Evolutionary conservation across 2,329 filamentous ascomycete genomes (phyloP).

Genomic region (Sclerotinia subarctica): DNA sequence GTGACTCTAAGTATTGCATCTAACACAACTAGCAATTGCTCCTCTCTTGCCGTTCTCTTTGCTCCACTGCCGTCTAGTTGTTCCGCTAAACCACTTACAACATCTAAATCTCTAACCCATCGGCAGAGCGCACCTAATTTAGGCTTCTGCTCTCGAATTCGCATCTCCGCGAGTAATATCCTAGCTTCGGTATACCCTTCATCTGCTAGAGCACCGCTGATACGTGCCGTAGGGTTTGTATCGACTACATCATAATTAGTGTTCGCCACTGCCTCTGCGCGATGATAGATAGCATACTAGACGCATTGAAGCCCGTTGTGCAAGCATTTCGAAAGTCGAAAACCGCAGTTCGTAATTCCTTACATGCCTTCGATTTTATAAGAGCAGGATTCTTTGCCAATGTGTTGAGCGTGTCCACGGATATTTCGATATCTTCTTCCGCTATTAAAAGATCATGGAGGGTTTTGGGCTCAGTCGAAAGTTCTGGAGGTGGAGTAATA

Average conservation of each 20-base stretch:
- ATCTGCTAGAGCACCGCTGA: slow-evolving; percentile 63
- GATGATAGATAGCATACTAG: slow-evolving; percentile 41
- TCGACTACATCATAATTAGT: slow-evolving; percentile 42
- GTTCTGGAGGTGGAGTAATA: slow-evolving; percentile 41
- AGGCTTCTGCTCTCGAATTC: slow-evolving; percentile 60
- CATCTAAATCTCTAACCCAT: slow-evolving; percentile 69
- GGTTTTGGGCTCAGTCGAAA: slow-evolving; percentile 46
- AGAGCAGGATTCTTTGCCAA: slow-evolving; percentile 57
- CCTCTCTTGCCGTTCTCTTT: slow-evolving; percentile 46
- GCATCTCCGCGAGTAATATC: slow-evolving; percentile 67
- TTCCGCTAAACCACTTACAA: slow-evolving; percentile 63
- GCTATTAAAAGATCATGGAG: slow-evolving; percentile 54
- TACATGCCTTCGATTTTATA: slow-evolving; percentile 67
- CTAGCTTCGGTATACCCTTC: slow-evolving; percentile 63
- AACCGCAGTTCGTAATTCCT: slow-evolving; percentile 62
- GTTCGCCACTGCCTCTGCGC: slow-evolving; percentile 16
- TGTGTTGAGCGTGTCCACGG: slow-evolving; percentile 60
- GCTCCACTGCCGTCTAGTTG: slow-evolving; percentile 44
- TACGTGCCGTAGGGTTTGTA: slow-evolving; percentile 62
- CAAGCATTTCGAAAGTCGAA: slow-evolving; percentile 68
- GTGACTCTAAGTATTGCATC: slow-evolving; percentile 63
- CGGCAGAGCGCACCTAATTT: slow-evolving; percentile 67
- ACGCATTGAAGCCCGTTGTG: slow-evolving; percentile 61
- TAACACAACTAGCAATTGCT: slow-evolving; percentile 57
- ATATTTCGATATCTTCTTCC: slow-evolving; percentile 66